Evolutionary conservation across 306 rosid genomes (phyloP).

Genomic region (Fagus crenata): DNA sequence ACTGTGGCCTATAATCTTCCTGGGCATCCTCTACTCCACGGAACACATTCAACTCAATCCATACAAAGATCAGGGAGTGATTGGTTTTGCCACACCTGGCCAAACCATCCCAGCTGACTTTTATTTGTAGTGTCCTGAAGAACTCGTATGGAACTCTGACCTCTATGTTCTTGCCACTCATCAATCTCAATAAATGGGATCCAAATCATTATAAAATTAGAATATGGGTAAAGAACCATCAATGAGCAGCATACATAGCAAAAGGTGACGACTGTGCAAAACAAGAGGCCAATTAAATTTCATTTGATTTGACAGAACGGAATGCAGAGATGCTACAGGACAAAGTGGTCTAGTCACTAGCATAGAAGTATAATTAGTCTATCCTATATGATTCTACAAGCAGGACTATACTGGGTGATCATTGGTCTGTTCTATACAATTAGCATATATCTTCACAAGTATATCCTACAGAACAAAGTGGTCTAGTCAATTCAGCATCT

Average conservation of each 20-base stretch:
- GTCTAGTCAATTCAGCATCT: no score
- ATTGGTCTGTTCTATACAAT: background rate
- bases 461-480: no score
- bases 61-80: background rate
- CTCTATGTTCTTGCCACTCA: background rate
- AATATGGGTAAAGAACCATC: background rate
- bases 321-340: background rate
- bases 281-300: background rate
- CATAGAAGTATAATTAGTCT: background rate
- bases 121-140: background rate
- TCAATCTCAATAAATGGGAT: slow-evolving; percentile 2
- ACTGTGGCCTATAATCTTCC: background rate
- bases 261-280: background rate
- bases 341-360: background rate
- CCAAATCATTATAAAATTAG: background rate
- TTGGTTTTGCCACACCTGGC: background rate
- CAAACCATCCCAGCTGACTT: slow-evolving; percentile 11
- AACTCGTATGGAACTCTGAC: background rate
- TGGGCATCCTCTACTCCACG: background rate
- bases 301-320: background rate
- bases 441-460: background rate
- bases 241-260: background rate
- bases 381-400: background rate
- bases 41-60: background rate
- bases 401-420: background rate